phyloP scores from a whole-genome alignment of 1,284 basidiomycete genomes.

The Pulveroboletus sp. region DNA sequence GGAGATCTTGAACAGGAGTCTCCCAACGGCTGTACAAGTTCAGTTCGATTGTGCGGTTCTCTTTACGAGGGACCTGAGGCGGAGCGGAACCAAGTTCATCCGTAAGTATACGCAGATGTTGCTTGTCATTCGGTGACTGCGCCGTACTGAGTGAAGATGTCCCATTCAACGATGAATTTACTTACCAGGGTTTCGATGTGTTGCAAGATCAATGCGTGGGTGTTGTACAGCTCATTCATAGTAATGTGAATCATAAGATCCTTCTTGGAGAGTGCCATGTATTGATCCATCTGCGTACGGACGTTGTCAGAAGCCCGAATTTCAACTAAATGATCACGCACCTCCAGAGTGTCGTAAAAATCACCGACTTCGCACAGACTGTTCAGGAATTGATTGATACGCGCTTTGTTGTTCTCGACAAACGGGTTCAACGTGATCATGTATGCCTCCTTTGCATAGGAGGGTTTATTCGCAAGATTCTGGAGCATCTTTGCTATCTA shows the following conservation, averaged over 20 bases:
- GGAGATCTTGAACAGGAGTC: constrained; percentile 96
- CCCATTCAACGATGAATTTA: constrained; percentile 12
- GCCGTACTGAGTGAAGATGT: constrained; percentile 7
- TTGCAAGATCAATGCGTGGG: constrained; percentile 91
- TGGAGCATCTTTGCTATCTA: constrained; percentile 99
- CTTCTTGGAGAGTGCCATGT: constrained; percentile 99
- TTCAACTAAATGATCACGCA: constrained; percentile 37
- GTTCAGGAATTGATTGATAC: constrained; percentile 97
- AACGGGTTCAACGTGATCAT: constrained; percentile 99
- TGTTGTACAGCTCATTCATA: constrained; percentile 99
- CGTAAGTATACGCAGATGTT: constrained; percentile 93
- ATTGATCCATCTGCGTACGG: constrained; percentile 92
- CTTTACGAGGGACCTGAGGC: constrained; percentile 93
- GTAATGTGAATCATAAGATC: constrained; percentile 98
- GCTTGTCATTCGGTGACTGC: constrained; percentile 95
- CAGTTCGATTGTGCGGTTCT: constrained; percentile 93
- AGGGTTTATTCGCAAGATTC: constrained; percentile 98
- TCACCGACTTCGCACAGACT: constrained; percentile 97
- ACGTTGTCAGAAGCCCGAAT: not conserved
- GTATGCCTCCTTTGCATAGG: constrained; percentile 96
- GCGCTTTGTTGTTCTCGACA: constrained; percentile 96
- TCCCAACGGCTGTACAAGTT: constrained; percentile 98
- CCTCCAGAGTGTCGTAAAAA: constrained; percentile 99
- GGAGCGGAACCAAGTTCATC: constrained; percentile 95
- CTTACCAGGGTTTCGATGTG: constrained; percentile 92